These are phyloP conservation scores for Melanogaster broomeanus DNA, from an alignment of 768 basidiomycete species.

Conservation along the genomic window DNA sequence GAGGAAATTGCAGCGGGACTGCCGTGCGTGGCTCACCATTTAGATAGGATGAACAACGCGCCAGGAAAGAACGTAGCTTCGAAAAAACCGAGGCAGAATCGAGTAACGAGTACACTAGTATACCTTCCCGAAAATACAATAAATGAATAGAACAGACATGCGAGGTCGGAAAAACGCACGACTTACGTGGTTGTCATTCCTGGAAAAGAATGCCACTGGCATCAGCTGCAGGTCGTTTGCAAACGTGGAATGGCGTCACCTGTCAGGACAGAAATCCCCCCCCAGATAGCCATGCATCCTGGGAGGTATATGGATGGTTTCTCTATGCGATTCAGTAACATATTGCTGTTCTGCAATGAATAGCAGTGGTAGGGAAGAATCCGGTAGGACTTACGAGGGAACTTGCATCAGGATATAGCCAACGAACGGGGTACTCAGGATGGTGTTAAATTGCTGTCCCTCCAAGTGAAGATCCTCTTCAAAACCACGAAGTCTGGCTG, in stretches of 20 bases:
- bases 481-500: constrained; percentile 72
- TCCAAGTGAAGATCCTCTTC: constrained; percentile 64
- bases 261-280: constrained; percentile 55
- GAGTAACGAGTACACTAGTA: constrained; percentile 59
- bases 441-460: constrained; percentile 57
- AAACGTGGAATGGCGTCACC: constrained; percentile 36
- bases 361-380: neutral
- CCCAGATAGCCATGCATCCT: no score
- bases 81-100: constrained; percentile 77
- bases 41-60: constrained; percentile 51
- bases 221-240: neutral
- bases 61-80: constrained; percentile 75
- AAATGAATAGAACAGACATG: constrained; percentile 2
- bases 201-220: no score
- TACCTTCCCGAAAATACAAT: constrained; percentile 51
- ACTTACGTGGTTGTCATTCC: no score
- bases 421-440: no score
- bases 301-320: constrained; percentile 71
- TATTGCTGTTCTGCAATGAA: constrained; percentile 52
- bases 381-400: no score
- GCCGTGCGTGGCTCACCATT: no score
- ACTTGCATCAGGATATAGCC: no score
- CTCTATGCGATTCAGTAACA: constrained; percentile 67
- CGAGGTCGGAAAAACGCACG: no score
- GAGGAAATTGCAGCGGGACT: no score